phyloP scores from a whole-genome alignment of 129 eudicot species.

The Kitagawia praeruptora region DNA sequence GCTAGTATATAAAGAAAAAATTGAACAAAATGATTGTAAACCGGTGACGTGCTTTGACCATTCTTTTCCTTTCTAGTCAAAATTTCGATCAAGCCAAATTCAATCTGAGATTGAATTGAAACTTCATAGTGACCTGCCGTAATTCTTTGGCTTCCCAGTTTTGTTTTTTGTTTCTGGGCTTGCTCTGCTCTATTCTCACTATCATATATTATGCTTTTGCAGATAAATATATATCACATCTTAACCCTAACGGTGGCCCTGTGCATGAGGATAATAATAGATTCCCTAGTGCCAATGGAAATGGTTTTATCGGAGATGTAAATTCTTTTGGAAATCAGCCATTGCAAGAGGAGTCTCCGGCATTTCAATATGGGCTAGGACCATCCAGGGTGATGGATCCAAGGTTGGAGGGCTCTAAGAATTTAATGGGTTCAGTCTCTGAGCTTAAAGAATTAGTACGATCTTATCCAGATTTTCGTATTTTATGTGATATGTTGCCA shows the following conservation, averaged over 20 bases:
- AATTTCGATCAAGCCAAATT: background rate
- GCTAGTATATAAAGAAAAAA: background rate
- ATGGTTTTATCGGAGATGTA: slow-evolving; percentile 38
- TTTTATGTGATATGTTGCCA: background rate
- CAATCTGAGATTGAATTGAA: background rate
- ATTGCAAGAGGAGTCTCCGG: slow-evolving; percentile 31
- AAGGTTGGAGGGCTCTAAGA: slow-evolving; percentile 51
- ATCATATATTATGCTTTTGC: slow-evolving; percentile 20
- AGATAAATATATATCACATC: slow-evolving; percentile 59
- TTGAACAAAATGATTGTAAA: background rate
- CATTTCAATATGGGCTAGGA: slow-evolving; percentile 37
- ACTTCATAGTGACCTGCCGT: background rate
- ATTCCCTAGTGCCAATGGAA: slow-evolving; percentile 30
- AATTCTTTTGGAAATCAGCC: slow-evolving; percentile 49
- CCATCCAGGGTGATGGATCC: slow-evolving; percentile 47
- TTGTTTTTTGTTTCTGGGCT: background rate
- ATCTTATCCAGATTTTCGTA: background rate
- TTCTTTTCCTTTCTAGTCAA: background rate
- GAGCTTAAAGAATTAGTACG: slow-evolving; percentile 75
- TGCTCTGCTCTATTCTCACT: slow-evolving; percentile 11
- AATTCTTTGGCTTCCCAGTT: background rate
- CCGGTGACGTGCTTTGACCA: background rate
- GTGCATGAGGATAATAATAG: slow-evolving; percentile 52
- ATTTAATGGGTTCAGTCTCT: slow-evolving; percentile 48
- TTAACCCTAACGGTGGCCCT: slow-evolving; percentile 37